phyloP scores from a whole-genome alignment of 805 yeast genomes.

The Nakazawaea ernobii region DNA sequence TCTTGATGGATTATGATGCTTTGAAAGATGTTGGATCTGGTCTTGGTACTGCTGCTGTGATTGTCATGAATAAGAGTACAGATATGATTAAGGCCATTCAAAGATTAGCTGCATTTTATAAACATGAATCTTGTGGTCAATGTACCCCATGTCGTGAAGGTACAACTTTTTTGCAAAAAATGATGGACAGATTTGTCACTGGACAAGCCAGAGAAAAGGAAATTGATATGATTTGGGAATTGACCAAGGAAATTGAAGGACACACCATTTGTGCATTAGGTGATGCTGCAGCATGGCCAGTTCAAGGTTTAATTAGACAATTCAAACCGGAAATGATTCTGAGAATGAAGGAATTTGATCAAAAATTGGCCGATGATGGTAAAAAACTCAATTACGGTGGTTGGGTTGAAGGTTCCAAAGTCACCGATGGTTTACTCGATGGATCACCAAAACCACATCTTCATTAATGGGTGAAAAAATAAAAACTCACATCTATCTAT shows the following conservation, averaged over 20 bases:
- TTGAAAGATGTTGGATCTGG: constrained; percentile 82
- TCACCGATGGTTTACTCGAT: constrained; percentile 57
- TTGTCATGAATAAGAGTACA: constrained; percentile 83
- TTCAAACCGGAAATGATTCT: constrained; percentile 80
- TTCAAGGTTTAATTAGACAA: constrained; percentile 80
- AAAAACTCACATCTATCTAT: too few species aligned
- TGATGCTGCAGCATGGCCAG: constrained; percentile 93
- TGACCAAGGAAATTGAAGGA: constrained; percentile 83
- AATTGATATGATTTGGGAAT: constrained; percentile 79
- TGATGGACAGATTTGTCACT: constrained; percentile 74
- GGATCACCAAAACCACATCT: constrained; percentile 49
- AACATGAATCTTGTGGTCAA: constrained; percentile 92
- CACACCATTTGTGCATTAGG: constrained; percentile 92
- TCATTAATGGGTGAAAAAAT: not conserved
- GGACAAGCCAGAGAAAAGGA: constrained; percentile 82
- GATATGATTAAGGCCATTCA: constrained; percentile 84
- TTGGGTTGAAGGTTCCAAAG: constrained; percentile 59
- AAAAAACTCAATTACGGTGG: constrained; percentile 62
- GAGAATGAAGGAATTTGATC: constrained; percentile 60
- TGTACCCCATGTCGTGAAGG: constrained; percentile 96
- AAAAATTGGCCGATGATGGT: constrained; percentile 28
- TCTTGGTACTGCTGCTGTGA: constrained; percentile 89
- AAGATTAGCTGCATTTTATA: constrained; percentile 76
- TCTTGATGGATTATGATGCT: constrained; percentile 85
- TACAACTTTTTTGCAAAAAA: constrained; percentile 75